Percentiles rank a stretch among this genome's conserved stretches.
These are phyloP conservation scores for Misopates orontium DNA, from an alignment of 257 asterid species.

Conservation along the genomic window DNA sequence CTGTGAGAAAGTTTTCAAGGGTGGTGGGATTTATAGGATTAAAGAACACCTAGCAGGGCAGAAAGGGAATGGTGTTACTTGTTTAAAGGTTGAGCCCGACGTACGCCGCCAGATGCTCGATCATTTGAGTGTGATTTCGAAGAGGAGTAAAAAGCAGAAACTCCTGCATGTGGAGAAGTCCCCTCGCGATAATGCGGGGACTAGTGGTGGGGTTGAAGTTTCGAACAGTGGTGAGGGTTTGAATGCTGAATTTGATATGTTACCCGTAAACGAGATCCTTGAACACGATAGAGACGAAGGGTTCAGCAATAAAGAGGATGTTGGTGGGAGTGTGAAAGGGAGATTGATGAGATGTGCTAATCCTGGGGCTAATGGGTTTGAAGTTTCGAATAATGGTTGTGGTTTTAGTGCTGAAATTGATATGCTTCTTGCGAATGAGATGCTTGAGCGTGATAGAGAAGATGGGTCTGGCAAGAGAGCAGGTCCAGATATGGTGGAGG, in stretches of 20 bases:
- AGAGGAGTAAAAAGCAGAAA: constrained; percentile 67
- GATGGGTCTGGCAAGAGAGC: constrained; percentile 41
- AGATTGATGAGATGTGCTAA: not conserved
- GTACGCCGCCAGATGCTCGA: constrained; percentile 82
- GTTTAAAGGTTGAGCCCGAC: constrained; percentile 81
- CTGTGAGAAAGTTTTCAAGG: constrained; percentile 88
- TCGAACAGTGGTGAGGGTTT: constrained; percentile 43
- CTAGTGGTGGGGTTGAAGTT: constrained; percentile 37
- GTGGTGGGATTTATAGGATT: constrained; percentile 97
- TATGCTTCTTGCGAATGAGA: constrained; percentile 6
- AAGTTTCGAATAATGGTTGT: not conserved
- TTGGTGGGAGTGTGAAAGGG: not conserved
- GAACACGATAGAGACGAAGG: constrained; percentile 38
- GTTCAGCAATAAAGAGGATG: constrained; percentile 2
- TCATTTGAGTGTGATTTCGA: constrained; percentile 66
- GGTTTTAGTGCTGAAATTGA: constrained; percentile 4
- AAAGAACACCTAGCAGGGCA: constrained; percentile 96
- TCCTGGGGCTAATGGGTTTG: constrained; percentile 19
- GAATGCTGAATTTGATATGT: constrained; percentile 52
- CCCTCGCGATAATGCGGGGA: constrained; percentile 36
- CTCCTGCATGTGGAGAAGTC: constrained; percentile 55
- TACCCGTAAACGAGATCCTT: constrained; percentile 56
- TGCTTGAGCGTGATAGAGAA: constrained; percentile 33
- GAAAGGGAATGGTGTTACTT: constrained; percentile 93
- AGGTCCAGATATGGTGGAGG: constrained; percentile 64